These are phyloP conservation scores for Aeminium ludgeri DNA, from an alignment of 495 filamentous ascomycete genomes.

Conservation along the genomic window DNA sequence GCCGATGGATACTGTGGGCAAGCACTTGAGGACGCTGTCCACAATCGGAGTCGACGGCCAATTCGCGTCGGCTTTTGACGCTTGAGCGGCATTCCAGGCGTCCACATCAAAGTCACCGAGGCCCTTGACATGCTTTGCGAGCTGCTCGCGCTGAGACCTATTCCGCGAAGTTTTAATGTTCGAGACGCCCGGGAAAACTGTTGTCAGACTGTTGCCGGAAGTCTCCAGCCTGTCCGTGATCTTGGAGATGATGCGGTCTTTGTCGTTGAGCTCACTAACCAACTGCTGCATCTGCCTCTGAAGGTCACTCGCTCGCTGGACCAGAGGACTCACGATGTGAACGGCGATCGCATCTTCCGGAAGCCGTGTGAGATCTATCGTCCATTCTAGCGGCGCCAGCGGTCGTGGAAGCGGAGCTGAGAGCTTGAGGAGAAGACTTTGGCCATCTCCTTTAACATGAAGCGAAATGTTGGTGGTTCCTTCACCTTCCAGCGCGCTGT, in stretches of 20 bases:
- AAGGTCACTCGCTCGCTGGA: constrained; percentile 1
- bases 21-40: neutral
- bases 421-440: constrained; percentile 3
- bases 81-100: constrained; percentile 4
- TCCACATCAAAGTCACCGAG: constrained; percentile 15
- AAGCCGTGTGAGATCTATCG: constrained; percentile 3
- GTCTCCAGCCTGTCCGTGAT: constrained; percentile 18
- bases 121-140: constrained; percentile 18
- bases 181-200: constrained; percentile 17
- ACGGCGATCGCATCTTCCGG: constrained; percentile 1
- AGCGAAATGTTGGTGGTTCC: neutral
- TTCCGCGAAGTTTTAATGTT: constrained; percentile 13
- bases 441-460: neutral
- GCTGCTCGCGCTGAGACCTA: constrained; percentile 12
- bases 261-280: constrained; percentile 12
- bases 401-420: constrained; percentile 14
- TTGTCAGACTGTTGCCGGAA: constrained; percentile 16
- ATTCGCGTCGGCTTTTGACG: neutral
- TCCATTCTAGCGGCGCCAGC: constrained; percentile 12
- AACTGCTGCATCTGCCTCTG: constrained; percentile 10
- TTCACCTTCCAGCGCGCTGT: constrained; percentile 5
- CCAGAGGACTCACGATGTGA: constrained; percentile 12
- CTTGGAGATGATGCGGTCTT: constrained; percentile 20
- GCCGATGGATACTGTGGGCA: neutral
- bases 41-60: too few relatives aligned